These are phyloP conservation scores for Silene uniflora DNA, from an alignment of 148 eudicot species.

Conservation along the genomic window DNA sequence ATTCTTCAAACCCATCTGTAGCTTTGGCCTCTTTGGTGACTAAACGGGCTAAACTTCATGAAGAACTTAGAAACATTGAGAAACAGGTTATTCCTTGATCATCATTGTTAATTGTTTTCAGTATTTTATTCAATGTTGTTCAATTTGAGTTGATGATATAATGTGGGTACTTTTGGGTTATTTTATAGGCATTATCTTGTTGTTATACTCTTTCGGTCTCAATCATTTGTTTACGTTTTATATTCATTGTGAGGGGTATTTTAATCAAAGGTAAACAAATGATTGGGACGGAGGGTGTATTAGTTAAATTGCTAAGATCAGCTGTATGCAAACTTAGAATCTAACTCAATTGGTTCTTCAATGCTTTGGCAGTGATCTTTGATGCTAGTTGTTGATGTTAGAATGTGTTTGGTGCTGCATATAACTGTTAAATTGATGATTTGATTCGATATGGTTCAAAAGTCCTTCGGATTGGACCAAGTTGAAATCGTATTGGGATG, in stretches of 20 bases:
- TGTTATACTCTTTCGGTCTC: background rate
- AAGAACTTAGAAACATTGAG: conserved; percentile 82
- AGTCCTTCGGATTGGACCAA: background rate
- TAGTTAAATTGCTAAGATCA: background rate
- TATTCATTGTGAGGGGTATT: too few species aligned
- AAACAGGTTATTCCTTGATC: conserved; percentile 53
- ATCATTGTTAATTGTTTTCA: background rate
- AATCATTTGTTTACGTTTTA: too few species aligned
- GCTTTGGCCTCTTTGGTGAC: conserved; percentile 60
- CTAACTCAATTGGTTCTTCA: background rate
- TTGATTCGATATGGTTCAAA: conserved; percentile 2
- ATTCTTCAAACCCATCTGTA: conserved; percentile 62
- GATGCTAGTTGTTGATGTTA: background rate
- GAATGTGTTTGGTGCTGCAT: background rate
- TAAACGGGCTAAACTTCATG: conserved; percentile 85
- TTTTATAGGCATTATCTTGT: background rate
- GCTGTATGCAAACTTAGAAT: background rate
- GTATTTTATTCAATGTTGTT: background rate
- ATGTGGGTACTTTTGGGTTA: background rate
- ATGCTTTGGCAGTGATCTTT: background rate
- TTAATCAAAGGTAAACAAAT: too few species aligned
- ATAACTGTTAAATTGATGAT: background rate
- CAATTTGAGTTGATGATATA: background rate
- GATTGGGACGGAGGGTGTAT: too few species aligned
- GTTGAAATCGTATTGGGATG: background rate